Base-by-base conservation (phyloP, 2,329 filamentous ascomycete species). In the Paraphaeosphaeria sporulosa region DNA sequence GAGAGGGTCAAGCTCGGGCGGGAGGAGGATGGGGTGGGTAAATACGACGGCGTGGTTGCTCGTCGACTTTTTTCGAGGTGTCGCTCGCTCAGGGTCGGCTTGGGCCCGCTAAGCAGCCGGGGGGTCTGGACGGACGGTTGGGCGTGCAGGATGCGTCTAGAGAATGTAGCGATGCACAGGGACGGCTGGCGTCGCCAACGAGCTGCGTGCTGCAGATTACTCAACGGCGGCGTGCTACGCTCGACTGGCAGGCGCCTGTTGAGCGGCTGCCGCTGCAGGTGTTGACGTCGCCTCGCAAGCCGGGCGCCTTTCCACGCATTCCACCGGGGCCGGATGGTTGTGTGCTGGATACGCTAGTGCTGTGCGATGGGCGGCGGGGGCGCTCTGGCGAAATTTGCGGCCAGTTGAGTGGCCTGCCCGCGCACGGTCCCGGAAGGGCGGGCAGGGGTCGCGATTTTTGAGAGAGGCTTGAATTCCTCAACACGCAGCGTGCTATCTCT, bases 381-480 rank as follows among this genome's bases (percentile, higher is more conserved):
- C 4, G 50, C 50, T 42, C 50, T 32, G 38, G 52, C n/a, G n/a
- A 23, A 55, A 55, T 55, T 38, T 50, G 55, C 56, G 1, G 57
- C 49, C 34, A 55, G 51, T 59, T 55, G 57, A 59, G 51, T 51
- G 51, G 36, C 15, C 15, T 34, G 32, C 21, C 8, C 13, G 65
- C 60, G 67, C 67, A 70, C 64, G 47, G 66, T 61, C 67, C 62
- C 68, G 60, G 57, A 57, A 58, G 53, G 25, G 25, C 57, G 54
- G 25, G 64, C 72, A 75, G 71, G 72, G 72, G 65, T 72, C 61
- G 46, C 58, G 66, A 64, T 67, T 74, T 75, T 74, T 68, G 71
- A 49, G 60, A 59, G 59, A 65, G 61, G 65, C 67, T 65, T 64
- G 65, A 71, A 70, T 66, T 73, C 65, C 74, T 76, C 71, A 74